Conservation (phyloP, 768 basidiomycete genomes). For the Guyanaporus albipodus region DNA sequence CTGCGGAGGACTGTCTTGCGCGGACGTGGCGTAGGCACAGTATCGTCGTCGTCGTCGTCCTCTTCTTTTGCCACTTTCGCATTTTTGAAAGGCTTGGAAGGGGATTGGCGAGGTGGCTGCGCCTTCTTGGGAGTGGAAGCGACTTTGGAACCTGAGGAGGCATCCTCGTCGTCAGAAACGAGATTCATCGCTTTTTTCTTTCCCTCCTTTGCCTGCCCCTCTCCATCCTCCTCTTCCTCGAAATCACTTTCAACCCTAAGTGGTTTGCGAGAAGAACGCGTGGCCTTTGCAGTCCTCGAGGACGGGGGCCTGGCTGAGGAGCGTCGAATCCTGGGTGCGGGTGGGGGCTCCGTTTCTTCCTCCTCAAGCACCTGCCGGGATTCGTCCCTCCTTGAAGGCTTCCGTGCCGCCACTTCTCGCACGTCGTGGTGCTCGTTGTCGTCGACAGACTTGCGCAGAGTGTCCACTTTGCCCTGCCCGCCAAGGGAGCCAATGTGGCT, state of each 20-base stretch:
- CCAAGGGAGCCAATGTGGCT: no score
- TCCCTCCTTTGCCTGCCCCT: neutral
- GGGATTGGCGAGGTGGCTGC: neutral
- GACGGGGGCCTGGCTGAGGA: constrained; percentile 20
- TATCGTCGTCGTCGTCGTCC: constrained; percentile 3
- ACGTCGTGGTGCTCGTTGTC: no score
- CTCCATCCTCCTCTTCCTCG: constrained; percentile 25
- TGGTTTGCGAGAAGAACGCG: constrained; percentile 13
- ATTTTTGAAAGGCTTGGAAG: constrained; percentile 3
- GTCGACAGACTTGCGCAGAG: no score
- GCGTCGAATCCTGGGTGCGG: constrained; percentile 7
- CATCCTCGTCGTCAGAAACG: constrained; percentile 27
- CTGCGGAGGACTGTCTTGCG: constrained; percentile 12
- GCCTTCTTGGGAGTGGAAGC: neutral
- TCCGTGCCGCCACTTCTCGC: constrained; percentile 14
- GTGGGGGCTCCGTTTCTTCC: constrained; percentile 9
- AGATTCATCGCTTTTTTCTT: constrained; percentile 3
- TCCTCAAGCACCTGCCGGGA: constrained; percentile 4
- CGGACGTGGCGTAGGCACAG: constrained; percentile 13
- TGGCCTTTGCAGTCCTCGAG: constrained; percentile 8
- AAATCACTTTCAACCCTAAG: constrained; percentile 18
- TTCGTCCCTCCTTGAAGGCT: constrained; percentile 4
- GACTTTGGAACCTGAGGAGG: constrained; percentile 16
- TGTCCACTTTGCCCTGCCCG: no score
- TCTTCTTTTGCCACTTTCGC: neutral